These are phyloP conservation scores for Penicillium sp. DNA, from an alignment of 2,329 filamentous ascomycete genomes.

Conservation along the genomic window DNA sequence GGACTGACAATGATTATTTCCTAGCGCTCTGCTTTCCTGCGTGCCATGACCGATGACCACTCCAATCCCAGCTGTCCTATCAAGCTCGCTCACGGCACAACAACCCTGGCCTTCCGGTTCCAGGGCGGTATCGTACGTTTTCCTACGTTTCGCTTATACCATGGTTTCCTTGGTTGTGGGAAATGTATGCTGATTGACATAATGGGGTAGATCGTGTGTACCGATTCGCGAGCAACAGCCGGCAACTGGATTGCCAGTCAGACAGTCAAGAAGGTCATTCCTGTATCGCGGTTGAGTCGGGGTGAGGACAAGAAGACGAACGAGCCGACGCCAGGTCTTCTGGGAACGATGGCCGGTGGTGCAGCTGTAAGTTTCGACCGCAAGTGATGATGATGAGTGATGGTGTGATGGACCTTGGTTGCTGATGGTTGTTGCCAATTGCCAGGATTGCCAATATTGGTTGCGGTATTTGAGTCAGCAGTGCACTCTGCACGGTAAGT, in stretches of 20 bases:
- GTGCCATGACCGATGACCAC: conserved; percentile 92
- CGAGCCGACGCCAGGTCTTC: conserved; percentile 45
- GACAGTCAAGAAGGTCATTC: conserved; percentile 98
- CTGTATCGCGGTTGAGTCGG: conserved; percentile 34
- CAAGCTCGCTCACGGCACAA: conserved; percentile 98
- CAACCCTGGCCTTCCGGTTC: conserved; percentile 94
- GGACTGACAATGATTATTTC: conserved; percentile 1
- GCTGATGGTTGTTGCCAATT: conserved; percentile 8
- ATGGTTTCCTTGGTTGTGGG: not conserved
- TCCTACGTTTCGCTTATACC: not conserved
- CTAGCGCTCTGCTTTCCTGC: conserved; percentile 86
- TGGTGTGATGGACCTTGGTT: not conserved
- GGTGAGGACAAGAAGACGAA: conserved; percentile 31
- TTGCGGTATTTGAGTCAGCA: conserved; percentile 97
- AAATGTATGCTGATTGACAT: not conserved
- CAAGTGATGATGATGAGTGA: not conserved
- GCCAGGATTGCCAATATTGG: conserved; percentile 96
- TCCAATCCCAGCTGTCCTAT: conserved; percentile 95
- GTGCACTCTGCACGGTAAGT: conserved; percentile 76
- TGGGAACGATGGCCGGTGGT: conserved; percentile 97
- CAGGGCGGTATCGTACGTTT: conserved; percentile 69
- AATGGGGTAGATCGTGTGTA: conserved; percentile 68
- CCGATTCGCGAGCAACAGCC: conserved; percentile 90
- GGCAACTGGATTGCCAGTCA: conserved; percentile 99
- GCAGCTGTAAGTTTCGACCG: conserved; percentile 58